A percentile compares a stretch with the other conserved stretches of the same genome.
Evolutionary conservation across 805 yeast genomes (phyloP).

Genomic region (Saccharomycopsis oosterbeekiorum): DNA sequence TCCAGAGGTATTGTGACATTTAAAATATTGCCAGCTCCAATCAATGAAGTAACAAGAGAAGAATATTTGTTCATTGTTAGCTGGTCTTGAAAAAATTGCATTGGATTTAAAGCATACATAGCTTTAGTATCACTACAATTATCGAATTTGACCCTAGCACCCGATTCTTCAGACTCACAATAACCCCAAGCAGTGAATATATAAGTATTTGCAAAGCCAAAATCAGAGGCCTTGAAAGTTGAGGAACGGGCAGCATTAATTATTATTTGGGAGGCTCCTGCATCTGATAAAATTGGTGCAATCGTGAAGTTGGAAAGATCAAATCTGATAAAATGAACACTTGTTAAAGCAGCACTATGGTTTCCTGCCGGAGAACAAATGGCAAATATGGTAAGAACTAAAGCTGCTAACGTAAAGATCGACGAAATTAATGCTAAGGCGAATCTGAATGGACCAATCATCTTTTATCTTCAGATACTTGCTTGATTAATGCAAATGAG

Average conservation of each 20-base stretch:
- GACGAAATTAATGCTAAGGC: constrained; percentile 23
- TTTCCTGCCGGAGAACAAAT: constrained; percentile 40
- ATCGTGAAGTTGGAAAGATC: constrained; percentile 30
- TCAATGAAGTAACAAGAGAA: constrained; percentile 22
- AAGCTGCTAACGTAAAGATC: constrained; percentile 31
- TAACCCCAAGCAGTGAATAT: constrained; percentile 57
- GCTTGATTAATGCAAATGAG: not conserved
- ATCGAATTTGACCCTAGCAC: constrained; percentile 24
- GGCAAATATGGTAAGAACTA: constrained; percentile 39
- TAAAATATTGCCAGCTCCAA: constrained; percentile 14
- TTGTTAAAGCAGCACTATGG: constrained; percentile 32
- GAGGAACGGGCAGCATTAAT: constrained; percentile 15
- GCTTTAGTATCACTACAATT: constrained; percentile 47
- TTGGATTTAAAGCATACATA: constrained; percentile 49
- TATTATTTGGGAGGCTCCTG: constrained; percentile 17
- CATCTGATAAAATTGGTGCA: constrained; percentile 18
- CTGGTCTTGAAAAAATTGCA: constrained; percentile 24
- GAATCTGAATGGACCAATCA: constrained; percentile 18
- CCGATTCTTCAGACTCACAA: constrained; percentile 37
- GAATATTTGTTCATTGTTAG: constrained; percentile 19
- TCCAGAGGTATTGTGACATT: constrained; percentile 42
- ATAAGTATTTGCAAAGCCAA: constrained; percentile 38
- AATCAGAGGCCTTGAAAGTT: constrained; percentile 17
- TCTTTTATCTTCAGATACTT: not conserved
- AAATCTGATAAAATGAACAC: constrained; percentile 39